Evolutionary conservation across 202 grass and related monocot genomes (phyloP).

Genomic region (Elaeis oleifera): DNA sequence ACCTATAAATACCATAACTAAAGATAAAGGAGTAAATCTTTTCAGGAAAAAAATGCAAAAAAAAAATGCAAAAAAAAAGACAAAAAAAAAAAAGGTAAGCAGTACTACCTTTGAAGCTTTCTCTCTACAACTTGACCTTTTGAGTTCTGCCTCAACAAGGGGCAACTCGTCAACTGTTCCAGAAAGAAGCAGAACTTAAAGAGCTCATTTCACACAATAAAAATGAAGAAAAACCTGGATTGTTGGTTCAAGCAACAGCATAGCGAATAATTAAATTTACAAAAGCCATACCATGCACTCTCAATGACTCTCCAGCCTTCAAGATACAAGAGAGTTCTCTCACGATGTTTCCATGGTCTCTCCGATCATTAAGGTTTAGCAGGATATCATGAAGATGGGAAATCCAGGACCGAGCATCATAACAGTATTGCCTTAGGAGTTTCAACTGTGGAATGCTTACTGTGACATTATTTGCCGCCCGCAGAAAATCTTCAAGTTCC

Average conservation of each 20-base stretch:
- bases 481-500: slow-evolving; percentile 78
- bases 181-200: slow-evolving; percentile 27
- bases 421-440: slow-evolving; percentile 47
- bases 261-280: neutral
- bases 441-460: slow-evolving; percentile 71
- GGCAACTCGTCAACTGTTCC: slow-evolving; percentile 68
- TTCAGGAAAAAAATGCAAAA: no score
- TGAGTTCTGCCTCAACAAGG: slow-evolving; percentile 56
- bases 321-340: slow-evolving; percentile 53
- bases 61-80: neutral
- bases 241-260: neutral
- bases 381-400: slow-evolving; percentile 40
- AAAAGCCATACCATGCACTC: slow-evolving; percentile 49
- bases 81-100: neutral
- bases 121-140: slow-evolving; percentile 63
- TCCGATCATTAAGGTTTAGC: slow-evolving; percentile 40
- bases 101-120: slow-evolving; percentile 57
- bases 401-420: slow-evolving; percentile 60
- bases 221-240: slow-evolving; percentile 3
- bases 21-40: no score
- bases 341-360: slow-evolving; percentile 46
- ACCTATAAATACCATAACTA: no score
- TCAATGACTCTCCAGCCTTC: slow-evolving; percentile 47
- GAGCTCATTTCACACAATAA: slow-evolving; percentile 6
- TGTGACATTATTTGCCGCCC: slow-evolving; percentile 33